A percentile compares a stretch with the other conserved stretches of the same genome.
These are phyloP conservation scores for Halophytophthora polymorphica DNA, from an alignment of 352 stramenopile species.

Conservation along the genomic window DNA sequence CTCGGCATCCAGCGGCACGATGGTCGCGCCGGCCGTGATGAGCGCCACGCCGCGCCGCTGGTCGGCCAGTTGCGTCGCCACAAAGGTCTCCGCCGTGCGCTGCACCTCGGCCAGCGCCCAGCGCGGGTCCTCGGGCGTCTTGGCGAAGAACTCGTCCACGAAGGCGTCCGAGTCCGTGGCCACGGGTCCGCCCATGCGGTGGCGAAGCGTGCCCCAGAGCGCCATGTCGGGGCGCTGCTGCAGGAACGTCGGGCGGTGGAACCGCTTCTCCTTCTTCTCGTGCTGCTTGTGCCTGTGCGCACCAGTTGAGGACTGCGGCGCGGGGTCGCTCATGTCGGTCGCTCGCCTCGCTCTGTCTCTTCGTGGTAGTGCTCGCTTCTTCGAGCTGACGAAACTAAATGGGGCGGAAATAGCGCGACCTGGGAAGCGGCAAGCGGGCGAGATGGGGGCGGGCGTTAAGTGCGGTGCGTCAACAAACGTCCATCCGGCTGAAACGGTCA, in stretches of 20 bases:
- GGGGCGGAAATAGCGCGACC: no score
- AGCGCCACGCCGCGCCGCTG: slow-evolving; percentile 71
- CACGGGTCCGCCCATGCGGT: slow-evolving; percentile 61
- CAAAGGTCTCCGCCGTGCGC: slow-evolving; percentile 48
- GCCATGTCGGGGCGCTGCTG: slow-evolving; percentile 43
- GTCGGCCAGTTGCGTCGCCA: slow-evolving; percentile 48
- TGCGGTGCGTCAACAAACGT: no score
- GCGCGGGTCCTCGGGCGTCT: slow-evolving; percentile 55
- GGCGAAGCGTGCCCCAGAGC: slow-evolving; percentile 78
- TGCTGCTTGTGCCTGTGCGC: background rate
- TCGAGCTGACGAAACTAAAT: no score
- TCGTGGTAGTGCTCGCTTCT: no score
- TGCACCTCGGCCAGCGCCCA: slow-evolving; percentile 51
- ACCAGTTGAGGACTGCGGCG: no score
- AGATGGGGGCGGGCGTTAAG: no score
- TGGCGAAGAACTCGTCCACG: slow-evolving; percentile 78
- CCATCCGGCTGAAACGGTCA: no score
- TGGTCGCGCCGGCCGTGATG: slow-evolving; percentile 77
- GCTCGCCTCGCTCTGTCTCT: no score
- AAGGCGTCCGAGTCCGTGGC: slow-evolving; percentile 68
- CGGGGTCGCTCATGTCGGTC: no score
- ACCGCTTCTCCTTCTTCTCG: slow-evolving; percentile 7
- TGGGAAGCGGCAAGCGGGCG: no score
- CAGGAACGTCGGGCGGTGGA: slow-evolving; percentile 13
- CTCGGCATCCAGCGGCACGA: slow-evolving; percentile 64